Conservation (phyloP, 495 filamentous ascomycete genomes). For the Talaromyces nanjingensis region DNA sequence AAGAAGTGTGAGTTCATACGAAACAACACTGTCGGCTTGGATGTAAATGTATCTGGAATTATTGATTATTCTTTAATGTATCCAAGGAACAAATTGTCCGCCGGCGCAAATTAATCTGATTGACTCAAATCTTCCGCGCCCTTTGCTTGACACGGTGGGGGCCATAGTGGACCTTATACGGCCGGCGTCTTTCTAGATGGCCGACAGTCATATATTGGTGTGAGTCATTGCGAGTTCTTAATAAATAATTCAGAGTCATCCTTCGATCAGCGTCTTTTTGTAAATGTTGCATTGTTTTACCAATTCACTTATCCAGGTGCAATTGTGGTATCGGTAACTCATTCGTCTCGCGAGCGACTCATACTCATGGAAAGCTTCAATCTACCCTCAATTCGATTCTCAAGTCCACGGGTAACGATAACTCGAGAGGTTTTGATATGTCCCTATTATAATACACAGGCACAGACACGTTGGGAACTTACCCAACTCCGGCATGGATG, state of each 20-base stretch:
- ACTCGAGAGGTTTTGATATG: neutral
- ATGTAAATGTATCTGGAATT: neutral
- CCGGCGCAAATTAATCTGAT: neutral
- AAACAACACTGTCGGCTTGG: neutral
- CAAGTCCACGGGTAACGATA: neutral
- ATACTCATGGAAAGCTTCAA: neutral
- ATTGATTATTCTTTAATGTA: neutral
- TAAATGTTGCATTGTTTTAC: no score
- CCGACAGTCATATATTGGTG: neutral
- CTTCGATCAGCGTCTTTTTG: no score
- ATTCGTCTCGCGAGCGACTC: no score
- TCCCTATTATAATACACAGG: neutral
- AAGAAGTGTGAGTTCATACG: neutral
- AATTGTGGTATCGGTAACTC: no score
- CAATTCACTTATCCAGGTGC: no score
- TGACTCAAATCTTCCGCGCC: neutral
- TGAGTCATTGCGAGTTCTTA: neutral
- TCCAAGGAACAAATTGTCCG: neutral
- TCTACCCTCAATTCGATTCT: neutral
- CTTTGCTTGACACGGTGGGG: slow-evolving; percentile 4
- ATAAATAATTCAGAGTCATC: no score
- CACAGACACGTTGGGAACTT: neutral
- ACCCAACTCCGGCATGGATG: neutral
- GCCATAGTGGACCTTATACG: neutral
- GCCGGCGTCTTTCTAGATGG: neutral